phyloP scores from a whole-genome alignment of 2,329 filamentous ascomycete species.

The Didymellaceae sp. region DNA sequence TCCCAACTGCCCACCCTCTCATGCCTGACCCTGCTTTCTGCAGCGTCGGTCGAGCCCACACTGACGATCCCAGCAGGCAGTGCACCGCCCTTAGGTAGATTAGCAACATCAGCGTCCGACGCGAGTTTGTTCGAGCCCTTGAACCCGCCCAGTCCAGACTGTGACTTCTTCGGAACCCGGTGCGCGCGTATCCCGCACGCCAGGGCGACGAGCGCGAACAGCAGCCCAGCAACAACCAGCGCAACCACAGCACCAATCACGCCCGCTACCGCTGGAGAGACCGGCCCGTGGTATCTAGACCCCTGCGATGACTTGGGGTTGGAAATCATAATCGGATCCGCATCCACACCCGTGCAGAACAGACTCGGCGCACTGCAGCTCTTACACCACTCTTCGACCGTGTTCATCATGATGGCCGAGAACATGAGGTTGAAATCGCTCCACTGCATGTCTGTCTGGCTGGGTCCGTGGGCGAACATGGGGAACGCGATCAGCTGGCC shows the following conservation, averaged over 20 bases:
- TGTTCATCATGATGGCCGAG: conserved; percentile 51
- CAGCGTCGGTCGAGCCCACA: conserved; percentile 14
- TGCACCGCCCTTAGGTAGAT: conserved; percentile 52
- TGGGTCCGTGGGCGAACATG: conserved; percentile 58
- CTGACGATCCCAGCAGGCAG: conserved; percentile 40
- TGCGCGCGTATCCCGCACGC: conserved; percentile 56
- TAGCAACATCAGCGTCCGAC: conserved; percentile 59
- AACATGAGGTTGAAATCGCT: conserved; percentile 58
- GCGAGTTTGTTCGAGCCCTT: conserved; percentile 62
- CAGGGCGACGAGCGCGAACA: conserved; percentile 53
- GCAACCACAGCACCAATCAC: conserved; percentile 64
- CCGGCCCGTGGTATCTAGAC: neutral
- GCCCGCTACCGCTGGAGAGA: conserved; percentile 58
- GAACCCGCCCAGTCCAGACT: conserved; percentile 57
- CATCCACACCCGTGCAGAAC: conserved; percentile 59
- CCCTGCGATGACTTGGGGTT: neutral
- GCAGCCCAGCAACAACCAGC: conserved; percentile 53
- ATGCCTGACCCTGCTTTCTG: conserved; percentile 37
- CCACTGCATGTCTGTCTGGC: conserved; percentile 56
- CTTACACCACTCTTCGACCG: conserved; percentile 60
- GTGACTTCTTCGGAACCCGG: conserved; percentile 29
- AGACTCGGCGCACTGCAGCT: conserved; percentile 54
- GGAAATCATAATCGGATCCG: conserved; percentile 5
- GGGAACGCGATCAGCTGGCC: conserved; percentile 52
- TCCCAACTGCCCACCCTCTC: conserved; percentile 66